A percentile compares a stretch with the other conserved stretches of the same genome.
These are phyloP conservation scores for Isabelozyma pseudorhagii DNA, from an alignment of 805 yeast species.

Conservation along the genomic window DNA sequence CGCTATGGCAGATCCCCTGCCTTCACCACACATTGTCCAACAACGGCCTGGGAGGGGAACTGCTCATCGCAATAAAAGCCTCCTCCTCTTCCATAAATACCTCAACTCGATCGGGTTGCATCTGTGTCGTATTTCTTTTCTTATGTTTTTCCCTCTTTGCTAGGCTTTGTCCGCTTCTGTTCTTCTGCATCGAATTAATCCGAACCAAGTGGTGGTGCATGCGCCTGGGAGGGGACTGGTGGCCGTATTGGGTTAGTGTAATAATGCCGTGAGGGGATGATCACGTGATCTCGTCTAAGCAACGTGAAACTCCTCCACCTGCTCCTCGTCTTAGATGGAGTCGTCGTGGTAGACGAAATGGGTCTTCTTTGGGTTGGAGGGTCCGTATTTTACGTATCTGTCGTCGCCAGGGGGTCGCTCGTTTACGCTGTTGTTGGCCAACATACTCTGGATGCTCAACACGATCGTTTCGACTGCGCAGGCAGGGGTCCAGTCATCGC, in stretches of 20 bases:
- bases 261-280: background rate
- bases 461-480: constrained; percentile 47
- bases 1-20: no score
- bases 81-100: background rate
- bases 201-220: background rate
- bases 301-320: no score
- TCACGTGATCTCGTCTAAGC: background rate
- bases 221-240: background rate
- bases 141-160: background rate
- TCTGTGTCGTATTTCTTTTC: background rate
- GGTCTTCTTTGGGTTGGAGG: constrained; percentile 51
- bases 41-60: background rate
- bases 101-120: background rate
- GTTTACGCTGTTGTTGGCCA: constrained; percentile 43
- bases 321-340: constrained; percentile 16
- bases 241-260: background rate
- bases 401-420: constrained; percentile 60
- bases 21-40: background rate
- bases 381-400: constrained; percentile 49
- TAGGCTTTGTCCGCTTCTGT: background rate
- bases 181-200: background rate
- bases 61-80: background rate
- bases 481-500: constrained; percentile 67
- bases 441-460: constrained; percentile 64
- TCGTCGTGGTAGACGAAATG: constrained; percentile 64